Conservation (phyloP, 139 green algal species). For the Chlamydomonas incerta region DNA sequence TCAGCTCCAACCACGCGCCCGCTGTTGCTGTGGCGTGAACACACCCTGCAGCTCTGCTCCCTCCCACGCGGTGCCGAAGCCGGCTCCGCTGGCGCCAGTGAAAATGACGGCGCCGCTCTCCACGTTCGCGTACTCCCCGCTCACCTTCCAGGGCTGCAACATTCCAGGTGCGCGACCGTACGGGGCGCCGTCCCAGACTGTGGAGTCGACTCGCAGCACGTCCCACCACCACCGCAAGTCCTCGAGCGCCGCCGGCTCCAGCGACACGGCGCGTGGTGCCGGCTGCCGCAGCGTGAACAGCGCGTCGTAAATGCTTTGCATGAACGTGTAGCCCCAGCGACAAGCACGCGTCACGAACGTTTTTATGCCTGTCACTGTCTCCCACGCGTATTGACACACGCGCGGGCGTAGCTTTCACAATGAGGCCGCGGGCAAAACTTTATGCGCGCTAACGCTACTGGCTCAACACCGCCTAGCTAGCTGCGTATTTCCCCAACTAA, state of each 20-base stretch:
- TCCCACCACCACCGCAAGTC: background rate
- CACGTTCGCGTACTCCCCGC: background rate
- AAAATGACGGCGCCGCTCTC: background rate
- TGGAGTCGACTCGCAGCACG: background rate
- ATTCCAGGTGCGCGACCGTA: background rate
- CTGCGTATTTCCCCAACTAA: too few species aligned
- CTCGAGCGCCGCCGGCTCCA: background rate
- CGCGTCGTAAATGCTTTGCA: background rate
- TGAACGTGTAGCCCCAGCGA: constrained; percentile 8
- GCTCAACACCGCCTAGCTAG: too few species aligned
- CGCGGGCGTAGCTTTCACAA: too few species aligned
- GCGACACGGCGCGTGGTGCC: background rate
- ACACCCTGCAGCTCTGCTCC: background rate
- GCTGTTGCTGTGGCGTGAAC: background rate
- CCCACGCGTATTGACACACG: too few species aligned
- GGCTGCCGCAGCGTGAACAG: background rate
- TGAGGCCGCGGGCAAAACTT: too few species aligned
- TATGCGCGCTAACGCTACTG: too few species aligned
- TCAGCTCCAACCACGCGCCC: background rate
- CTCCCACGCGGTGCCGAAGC: background rate
- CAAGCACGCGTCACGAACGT: background rate
- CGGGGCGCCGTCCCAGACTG: background rate
- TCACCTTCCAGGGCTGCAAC: too few species aligned
- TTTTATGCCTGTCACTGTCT: background rate
- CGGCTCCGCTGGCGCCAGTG: constrained; percentile 4